These are phyloP conservation scores for Parathielavia hyrcaniae DNA, from an alignment of 495 filamentous ascomycete genomes.

Conservation along the genomic window DNA sequence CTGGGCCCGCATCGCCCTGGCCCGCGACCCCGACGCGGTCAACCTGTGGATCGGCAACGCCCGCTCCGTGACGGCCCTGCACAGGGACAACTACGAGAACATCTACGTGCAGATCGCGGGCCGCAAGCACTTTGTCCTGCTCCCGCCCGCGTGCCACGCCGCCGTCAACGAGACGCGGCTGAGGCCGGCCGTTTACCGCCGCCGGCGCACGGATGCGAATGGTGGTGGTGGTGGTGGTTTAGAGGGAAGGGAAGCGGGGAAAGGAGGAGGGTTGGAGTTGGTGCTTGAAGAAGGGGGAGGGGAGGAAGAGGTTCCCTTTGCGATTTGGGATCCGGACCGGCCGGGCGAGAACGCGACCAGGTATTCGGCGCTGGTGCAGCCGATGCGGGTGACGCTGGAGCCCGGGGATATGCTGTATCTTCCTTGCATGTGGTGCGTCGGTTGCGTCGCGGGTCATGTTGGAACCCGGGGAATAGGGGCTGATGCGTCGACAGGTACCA, in stretches of 20 bases:
- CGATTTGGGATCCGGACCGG: slow-evolving; percentile 64
- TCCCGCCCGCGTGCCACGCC: slow-evolving; percentile 57
- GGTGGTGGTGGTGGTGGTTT: not conserved
- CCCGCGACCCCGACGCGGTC: slow-evolving; percentile 57
- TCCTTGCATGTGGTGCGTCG: slow-evolving; percentile 61
- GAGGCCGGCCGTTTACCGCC: slow-evolving; percentile 45
- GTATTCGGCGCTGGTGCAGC: slow-evolving; percentile 50
- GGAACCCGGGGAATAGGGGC: not conserved
- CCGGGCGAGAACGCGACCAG: slow-evolving; percentile 42
- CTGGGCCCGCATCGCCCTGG: slow-evolving; percentile 61
- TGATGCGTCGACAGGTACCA: slow-evolving; percentile 38
- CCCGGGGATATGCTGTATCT: slow-evolving; percentile 79
- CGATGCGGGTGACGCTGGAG: slow-evolving; percentile 54
- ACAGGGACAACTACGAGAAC: slow-evolving; percentile 78
- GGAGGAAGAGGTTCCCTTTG: slow-evolving; percentile 50
- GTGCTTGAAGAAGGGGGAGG: slow-evolving; percentile 36
- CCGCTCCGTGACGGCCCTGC: slow-evolving; percentile 57
- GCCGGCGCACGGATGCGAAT: not conserved
- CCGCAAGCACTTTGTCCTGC: slow-evolving; percentile 61
- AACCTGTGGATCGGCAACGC: slow-evolving; percentile 76
- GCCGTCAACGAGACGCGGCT: slow-evolving; percentile 57
- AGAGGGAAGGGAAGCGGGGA: not conserved
- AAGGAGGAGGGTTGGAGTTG: slow-evolving; percentile 24
- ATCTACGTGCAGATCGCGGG: slow-evolving; percentile 68
- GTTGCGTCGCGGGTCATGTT: too few relatives aligned